A percentile compares a stretch with the other conserved stretches of the same genome.
phyloP scores from a whole-genome alignment of 2,329 filamentous ascomycete genomes.

The Escovopsis sp. region DNA sequence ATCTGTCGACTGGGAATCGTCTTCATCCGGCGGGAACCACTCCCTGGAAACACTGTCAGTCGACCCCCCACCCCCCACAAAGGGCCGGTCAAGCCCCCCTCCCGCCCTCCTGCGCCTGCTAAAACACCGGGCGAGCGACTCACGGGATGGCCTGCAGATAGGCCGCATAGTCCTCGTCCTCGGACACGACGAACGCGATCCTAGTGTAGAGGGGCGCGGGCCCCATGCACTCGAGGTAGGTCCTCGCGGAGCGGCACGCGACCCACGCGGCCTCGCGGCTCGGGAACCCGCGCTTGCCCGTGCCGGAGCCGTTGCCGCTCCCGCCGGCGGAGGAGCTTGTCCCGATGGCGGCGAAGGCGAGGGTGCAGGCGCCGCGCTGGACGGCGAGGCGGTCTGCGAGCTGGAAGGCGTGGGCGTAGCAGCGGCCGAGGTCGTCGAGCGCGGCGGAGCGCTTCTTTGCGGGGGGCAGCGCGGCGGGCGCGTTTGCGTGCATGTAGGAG shows the following conservation, averaged over 20 bases:
- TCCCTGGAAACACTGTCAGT: not conserved
- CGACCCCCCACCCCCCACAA: no score
- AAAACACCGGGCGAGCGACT: constrained; percentile 6
- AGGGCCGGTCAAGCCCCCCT: no score
- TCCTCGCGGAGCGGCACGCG: constrained; percentile 46
- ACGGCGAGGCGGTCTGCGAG: constrained; percentile 39
- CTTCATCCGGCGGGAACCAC: not conserved
- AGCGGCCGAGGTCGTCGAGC: constrained; percentile 31
- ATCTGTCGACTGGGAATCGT: no score
- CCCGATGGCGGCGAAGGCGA: constrained; percentile 76
- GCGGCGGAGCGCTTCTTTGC: no score
- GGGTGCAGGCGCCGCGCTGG: constrained; percentile 46
- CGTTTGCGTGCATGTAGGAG: constrained; percentile 39
- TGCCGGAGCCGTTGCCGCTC: constrained; percentile 19
- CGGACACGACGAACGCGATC: constrained; percentile 76
- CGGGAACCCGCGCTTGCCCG: constrained; percentile 82
- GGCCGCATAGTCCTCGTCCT: constrained; percentile 58
- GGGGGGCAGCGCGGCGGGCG: constrained; percentile 21
- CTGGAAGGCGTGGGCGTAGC: constrained; percentile 59
- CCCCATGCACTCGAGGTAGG: constrained; percentile 30
- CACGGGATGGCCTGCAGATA: constrained; percentile 64
- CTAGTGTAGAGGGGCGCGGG: constrained; percentile 27
- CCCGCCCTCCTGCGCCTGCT: no score
- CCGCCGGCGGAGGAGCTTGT: no score
- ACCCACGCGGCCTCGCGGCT: constrained; percentile 55